A percentile compares a stretch with the other conserved stretches of the same genome.
Evolutionary conservation across 208 protist species (phyloP).

Genomic region (Trypanosoma melophagium): DNA sequence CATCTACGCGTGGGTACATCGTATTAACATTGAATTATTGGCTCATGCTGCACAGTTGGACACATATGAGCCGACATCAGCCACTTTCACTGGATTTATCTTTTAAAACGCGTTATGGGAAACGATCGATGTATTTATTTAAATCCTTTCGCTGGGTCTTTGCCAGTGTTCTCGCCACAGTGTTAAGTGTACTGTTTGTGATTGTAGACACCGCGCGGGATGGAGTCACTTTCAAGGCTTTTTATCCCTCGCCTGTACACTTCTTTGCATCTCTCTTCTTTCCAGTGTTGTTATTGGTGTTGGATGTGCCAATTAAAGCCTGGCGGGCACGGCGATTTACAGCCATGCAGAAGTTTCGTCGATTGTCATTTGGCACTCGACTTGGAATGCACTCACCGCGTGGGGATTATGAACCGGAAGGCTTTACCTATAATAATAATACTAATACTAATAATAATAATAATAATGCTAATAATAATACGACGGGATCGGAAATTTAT

Average conservation of each 20-base stretch:
- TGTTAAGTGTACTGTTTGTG: constrained; percentile 63
- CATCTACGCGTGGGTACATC: constrained; percentile 69
- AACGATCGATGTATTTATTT: constrained; percentile 71
- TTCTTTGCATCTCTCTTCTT: constrained; percentile 62
- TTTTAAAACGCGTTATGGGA: constrained; percentile 64
- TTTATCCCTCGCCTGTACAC: constrained; percentile 71
- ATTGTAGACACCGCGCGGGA: constrained; percentile 36
- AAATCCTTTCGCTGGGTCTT: constrained; percentile 65
- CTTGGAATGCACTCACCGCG: constrained; percentile 91
- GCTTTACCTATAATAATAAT: constrained; percentile 23
- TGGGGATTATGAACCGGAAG: constrained; percentile 88
- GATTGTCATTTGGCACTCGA: constrained; percentile 85
- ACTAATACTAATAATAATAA: background rate
- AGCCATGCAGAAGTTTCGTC: constrained; percentile 88
- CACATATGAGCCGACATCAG: constrained; percentile 86
- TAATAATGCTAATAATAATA: background rate
- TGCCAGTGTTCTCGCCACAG: constrained; percentile 49
- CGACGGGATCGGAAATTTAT: background rate
- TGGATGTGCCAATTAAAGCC: constrained; percentile 85
- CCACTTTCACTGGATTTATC: constrained; percentile 69
- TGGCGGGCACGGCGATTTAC: constrained; percentile 76
- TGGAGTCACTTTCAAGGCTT: constrained; percentile 29
- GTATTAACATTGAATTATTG: constrained; percentile 86
- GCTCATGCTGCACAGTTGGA: constrained; percentile 89
- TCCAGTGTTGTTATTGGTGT: constrained; percentile 57